A percentile compares a stretch with the other conserved stretches of the same genome.
phyloP scores from a whole-genome alignment of 805 yeast genomes.

The Ogataea zsoltii region DNA sequence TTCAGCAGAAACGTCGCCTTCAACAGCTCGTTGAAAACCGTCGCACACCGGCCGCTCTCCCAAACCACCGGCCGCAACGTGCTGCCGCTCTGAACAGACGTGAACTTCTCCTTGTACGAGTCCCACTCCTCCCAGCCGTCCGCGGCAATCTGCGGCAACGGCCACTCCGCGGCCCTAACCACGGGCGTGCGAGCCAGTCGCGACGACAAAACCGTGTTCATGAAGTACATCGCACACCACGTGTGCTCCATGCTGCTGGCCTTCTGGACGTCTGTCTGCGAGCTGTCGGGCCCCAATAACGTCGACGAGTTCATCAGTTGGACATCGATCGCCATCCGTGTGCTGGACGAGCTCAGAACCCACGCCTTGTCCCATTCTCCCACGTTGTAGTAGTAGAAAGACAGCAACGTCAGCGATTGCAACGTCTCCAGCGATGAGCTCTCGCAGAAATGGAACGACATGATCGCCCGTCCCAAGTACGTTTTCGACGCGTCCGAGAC shows the following conservation, averaged over 20 bases:
- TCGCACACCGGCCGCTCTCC: conserved; percentile 6
- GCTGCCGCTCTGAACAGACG: conserved; percentile 1
- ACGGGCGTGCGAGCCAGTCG: conserved; percentile 4
- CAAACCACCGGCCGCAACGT: conserved; percentile 4
- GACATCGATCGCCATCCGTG: conserved; percentile 5
- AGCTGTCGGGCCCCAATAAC: neutral
- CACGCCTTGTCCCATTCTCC: conserved; percentile 9
- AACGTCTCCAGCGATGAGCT: conserved; percentile 6
- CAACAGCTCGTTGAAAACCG: conserved; percentile 5
- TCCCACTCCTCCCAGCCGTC: conserved; percentile 10
- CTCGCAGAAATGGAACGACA: conserved; percentile 5
- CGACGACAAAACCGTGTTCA: conserved; percentile 3
- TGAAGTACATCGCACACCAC: conserved; percentile 6
- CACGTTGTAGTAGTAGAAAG: conserved; percentile 4
- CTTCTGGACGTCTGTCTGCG: neutral
- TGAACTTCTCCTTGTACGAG: conserved; percentile 6
- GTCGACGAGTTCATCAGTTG: neutral
- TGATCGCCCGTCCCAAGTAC: conserved; percentile 3
- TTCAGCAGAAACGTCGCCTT: conserved; percentile 2
- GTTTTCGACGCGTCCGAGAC: conserved; percentile 3
- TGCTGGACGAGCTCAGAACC: conserved; percentile 6
- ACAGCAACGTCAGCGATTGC: conserved; percentile 4
- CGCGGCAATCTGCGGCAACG: conserved; percentile 2
- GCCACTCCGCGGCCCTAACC: conserved; percentile 5
- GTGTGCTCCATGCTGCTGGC: conserved; percentile 4